Evolutionary conservation across 441 rosid genomes (phyloP).

Genomic region (Viola pubescens): DNA sequence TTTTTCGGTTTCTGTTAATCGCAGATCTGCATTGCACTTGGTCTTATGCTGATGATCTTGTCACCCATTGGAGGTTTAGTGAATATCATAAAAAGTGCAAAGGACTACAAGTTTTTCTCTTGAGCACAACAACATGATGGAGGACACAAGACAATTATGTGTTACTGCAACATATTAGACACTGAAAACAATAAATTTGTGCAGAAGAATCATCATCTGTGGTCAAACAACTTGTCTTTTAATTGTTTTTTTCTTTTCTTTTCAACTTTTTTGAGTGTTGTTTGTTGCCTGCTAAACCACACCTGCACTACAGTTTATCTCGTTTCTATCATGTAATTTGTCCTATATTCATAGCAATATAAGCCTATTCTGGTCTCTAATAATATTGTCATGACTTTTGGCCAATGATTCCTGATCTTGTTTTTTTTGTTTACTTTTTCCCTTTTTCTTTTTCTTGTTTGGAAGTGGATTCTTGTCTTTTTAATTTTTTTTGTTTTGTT

Average conservation of each 20-base stretch:
- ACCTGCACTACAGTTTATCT: too few species aligned
- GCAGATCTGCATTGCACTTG: conserved; percentile 62
- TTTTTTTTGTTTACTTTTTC: too few species aligned
- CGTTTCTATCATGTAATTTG: too few species aligned
- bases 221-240: not conserved
- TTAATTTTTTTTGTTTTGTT: too few species aligned
- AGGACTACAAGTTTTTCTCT: conserved; percentile 48
- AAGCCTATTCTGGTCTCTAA: too few species aligned
- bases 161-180: not conserved
- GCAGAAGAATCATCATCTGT: not conserved
- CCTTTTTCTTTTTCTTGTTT: too few species aligned
- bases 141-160: not conserved
- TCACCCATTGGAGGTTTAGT: conserved; percentile 71
- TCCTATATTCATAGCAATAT: too few species aligned
- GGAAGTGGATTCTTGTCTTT: too few species aligned
- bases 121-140: conserved; percentile 15
- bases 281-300: not conserved
- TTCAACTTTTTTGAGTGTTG: too few species aligned
- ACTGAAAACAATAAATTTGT: not conserved
- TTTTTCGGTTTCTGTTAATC: not conserved
- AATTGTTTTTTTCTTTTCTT: too few species aligned
- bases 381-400: too few species aligned
- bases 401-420: too few species aligned
- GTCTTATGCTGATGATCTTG: conserved; percentile 41
- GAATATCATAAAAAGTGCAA: conserved; percentile 45